Evolutionary conservation across 2,329 filamentous ascomycete genomes (phyloP).

Genomic region (Neocucurbitaria cava): DNA sequence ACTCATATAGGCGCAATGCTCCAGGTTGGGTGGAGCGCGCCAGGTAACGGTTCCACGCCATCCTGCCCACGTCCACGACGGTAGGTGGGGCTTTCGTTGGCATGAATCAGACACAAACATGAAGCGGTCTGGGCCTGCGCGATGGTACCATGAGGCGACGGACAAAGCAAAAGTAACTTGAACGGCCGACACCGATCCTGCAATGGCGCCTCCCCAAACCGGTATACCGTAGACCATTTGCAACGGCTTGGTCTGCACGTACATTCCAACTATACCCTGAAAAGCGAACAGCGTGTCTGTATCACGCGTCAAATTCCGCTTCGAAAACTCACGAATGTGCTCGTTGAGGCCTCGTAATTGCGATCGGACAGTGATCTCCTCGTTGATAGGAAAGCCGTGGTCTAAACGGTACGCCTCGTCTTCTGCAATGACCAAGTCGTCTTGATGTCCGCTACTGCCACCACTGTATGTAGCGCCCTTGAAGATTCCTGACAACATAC

Average conservation of each 20-base stretch:
- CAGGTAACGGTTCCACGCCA: constrained; percentile 17
- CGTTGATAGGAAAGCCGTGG: constrained; percentile 12
- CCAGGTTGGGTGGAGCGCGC: constrained; percentile 15
- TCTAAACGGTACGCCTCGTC: constrained; percentile 13
- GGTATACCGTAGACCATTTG: constrained; percentile 10
- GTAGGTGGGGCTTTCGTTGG: constrained; percentile 5
- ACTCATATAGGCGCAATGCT: constrained; percentile 11
- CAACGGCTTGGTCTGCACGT: constrained; percentile 1
- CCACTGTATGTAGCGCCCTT: constrained; percentile 12
- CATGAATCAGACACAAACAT: constrained; percentile 15
- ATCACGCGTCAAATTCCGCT: constrained; percentile 5
- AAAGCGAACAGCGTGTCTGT: constrained; percentile 12
- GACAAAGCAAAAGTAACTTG: constrained; percentile 17
- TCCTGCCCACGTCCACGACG: constrained; percentile 19
- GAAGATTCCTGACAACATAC: constrained; percentile 19
- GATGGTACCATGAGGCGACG: constrained; percentile 16
- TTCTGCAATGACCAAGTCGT: constrained; percentile 5
- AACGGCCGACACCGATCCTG: constrained; percentile 1
- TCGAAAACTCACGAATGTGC: constrained; percentile 18
- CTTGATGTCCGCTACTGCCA: constrained; percentile 1
- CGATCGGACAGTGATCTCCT: constrained; percentile 3
- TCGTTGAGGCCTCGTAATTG: constrained; percentile 14
- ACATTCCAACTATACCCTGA: constrained; percentile 10
- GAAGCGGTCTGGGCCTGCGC: background rate
- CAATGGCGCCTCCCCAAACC: constrained; percentile 10